Conservation (phyloP, 169 alveolate genomes). For the Babesia bovis region DNA sequence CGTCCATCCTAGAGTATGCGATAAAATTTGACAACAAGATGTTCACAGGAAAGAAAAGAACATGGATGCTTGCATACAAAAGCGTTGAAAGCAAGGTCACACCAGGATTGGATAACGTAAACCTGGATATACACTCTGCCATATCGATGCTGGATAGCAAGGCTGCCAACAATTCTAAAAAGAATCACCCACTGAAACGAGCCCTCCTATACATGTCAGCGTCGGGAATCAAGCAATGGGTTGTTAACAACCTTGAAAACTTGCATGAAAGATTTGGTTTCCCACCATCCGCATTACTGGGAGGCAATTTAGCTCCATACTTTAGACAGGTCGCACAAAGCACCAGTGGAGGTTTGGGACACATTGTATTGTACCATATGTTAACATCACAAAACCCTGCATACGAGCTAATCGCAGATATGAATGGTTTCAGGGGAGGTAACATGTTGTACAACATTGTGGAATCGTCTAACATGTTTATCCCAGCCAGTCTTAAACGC, state of each 20-base stretch:
- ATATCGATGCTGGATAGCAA: conserved; percentile 1
- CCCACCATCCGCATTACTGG: conserved; percentile 56
- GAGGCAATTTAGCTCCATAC: conserved; percentile 43
- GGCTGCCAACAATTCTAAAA: not conserved
- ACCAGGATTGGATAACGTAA: not conserved
- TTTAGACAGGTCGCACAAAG: conserved; percentile 43
- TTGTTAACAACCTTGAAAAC: conserved; percentile 16
- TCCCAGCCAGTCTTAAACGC: conserved; percentile 70
- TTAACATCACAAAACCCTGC: conserved; percentile 64
- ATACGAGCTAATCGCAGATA: conserved; percentile 39
- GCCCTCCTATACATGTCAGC: conserved; percentile 63
- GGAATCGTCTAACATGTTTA: conserved; percentile 72
- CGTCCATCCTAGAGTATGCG: conserved; percentile 38
- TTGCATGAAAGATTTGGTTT: conserved; percentile 48
- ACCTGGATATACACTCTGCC: conserved; percentile 13
- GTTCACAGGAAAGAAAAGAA: conserved; percentile 39
- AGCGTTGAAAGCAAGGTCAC: conserved; percentile 12
- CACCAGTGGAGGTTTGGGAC: conserved; percentile 39
- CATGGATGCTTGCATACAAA: conserved; percentile 44
- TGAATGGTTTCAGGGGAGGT: conserved; percentile 58
- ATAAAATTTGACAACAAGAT: conserved; percentile 51
- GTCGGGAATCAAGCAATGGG: conserved; percentile 62
- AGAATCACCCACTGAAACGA: not conserved
- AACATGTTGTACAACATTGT: conserved; percentile 68
- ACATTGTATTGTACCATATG: conserved; percentile 57